Conservation (phyloP, 768 basidiomycete genomes). For the Leccinum ochraceum region DNA sequence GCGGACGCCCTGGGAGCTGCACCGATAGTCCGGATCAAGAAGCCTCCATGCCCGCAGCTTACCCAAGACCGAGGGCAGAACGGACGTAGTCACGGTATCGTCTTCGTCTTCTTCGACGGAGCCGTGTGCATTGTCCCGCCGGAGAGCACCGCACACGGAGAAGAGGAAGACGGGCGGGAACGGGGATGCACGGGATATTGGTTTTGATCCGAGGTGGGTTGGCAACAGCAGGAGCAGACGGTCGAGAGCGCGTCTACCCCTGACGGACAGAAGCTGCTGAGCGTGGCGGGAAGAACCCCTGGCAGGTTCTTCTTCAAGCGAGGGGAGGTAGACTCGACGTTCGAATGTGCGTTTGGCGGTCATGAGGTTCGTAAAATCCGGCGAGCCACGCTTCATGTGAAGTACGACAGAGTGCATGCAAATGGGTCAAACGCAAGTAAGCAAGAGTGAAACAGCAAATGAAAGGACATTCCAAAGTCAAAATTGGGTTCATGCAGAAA, state of each 20-base stretch:
- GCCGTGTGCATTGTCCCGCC: background rate
- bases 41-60: slow-evolving; percentile 29
- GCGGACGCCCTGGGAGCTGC: slow-evolving; percentile 11
- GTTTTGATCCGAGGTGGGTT: slow-evolving; percentile 8
- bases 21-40: slow-evolving; percentile 18
- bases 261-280: slow-evolving; percentile 9
- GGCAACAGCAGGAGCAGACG: slow-evolving; percentile 19
- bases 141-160: slow-evolving; percentile 25
- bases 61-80: slow-evolving; percentile 25
- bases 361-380: slow-evolving; percentile 26
- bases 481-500: background rate
- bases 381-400: slow-evolving; percentile 12
- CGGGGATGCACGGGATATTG: background rate
- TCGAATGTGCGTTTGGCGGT: slow-evolving; percentile 11
- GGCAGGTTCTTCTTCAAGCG: slow-evolving; percentile 3
- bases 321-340: slow-evolving; percentile 1
- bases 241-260: slow-evolving; percentile 11
- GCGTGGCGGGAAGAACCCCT: slow-evolving; percentile 4
- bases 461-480: slow-evolving; percentile 11
- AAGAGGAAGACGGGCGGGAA: slow-evolving; percentile 24
- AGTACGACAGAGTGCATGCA: background rate
- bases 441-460: slow-evolving; percentile 5
- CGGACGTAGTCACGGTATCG: background rate
- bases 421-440: background rate
- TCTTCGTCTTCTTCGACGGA: background rate